Base-by-base conservation (phyloP, 768 basidiomycete genomes). In the Dendrothele bispora region DNA sequence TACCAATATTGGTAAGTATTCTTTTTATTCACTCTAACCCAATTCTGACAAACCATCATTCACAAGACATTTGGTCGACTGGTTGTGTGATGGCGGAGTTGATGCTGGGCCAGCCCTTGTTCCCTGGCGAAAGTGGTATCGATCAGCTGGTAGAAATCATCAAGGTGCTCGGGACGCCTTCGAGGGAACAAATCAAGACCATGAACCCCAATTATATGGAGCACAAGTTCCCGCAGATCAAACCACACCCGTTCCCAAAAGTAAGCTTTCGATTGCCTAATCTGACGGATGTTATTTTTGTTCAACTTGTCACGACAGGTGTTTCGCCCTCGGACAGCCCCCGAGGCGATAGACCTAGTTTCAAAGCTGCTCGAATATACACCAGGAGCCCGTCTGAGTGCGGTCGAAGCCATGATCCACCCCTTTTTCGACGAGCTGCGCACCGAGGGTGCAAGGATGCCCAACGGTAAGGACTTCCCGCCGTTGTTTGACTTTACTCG, bases 181-280 rank as follows among this genome's bases (percentile, higher is more conserved):
- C 97, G 50, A 78, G 95, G 57, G 97, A 98, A 65, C 97, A 99
- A 70, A 99, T 99, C 82, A 98, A 99, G 85, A 98, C 97, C 57
- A 99, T 99, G 97, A 99, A 99, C 71, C 97, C 97, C 46, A 99
- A 99, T 74, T 99, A 99, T 72, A 98, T 98, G 97, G 97, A 99
- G 65, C 97, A 99, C 83, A 98, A 98, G 71, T 99, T 99, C 77
- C 97, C 97, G 2, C 95, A 98, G 71, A 99, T 99, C 77, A 94
- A 95, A 66, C 93, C 95, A n/a, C 95, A 98, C 64, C 95, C 95
- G 0, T 98, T 98, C 77, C 88, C 87, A 63, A 98, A 98, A 84
- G 92, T 91, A 50, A 22, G 69, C 63, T 42, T 26, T 30, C 26
- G 48, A 28, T 45, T 15, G 15, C 44, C 38, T 48, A 15, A 39